Evolutionary conservation across 2,329 filamentous ascomycete species (phyloP).

Genomic region (Clarireedia monteithiana): DNA sequence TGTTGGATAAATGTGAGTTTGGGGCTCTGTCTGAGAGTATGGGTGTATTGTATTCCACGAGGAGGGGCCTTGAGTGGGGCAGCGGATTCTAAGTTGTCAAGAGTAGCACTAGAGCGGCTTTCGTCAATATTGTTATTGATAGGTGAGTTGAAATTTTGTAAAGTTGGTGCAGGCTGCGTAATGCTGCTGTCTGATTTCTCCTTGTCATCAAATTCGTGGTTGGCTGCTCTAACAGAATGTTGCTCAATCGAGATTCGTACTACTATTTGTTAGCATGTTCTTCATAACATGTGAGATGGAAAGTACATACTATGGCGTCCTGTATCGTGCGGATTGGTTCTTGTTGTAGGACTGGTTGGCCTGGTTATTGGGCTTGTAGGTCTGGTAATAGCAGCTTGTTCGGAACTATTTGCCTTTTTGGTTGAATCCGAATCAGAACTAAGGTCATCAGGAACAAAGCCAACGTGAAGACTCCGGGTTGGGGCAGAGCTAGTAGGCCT

Average conservation of each 20-base stretch:
- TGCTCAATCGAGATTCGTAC: slow-evolving; percentile 3
- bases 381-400: not conserved
- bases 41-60: slow-evolving; percentile 50
- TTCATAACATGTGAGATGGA: not conserved
- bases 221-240: not conserved
- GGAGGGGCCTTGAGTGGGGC: not conserved
- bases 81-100: not conserved
- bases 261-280: not conserved
- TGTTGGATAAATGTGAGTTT: slow-evolving; percentile 66
- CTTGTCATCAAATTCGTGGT: not conserved
- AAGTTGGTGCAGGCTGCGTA: slow-evolving; percentile 26
- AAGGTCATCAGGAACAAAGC: slow-evolving; percentile 39
- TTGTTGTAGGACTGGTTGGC: not conserved
- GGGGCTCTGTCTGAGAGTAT: slow-evolving; percentile 57
- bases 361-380: not conserved
- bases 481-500: not conserved
- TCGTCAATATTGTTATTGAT: slow-evolving; percentile 23
- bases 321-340: not conserved
- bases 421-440: slow-evolving; percentile 7
- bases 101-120: not conserved
- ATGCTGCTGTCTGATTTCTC: not conserved
- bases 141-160: slow-evolving; percentile 33
- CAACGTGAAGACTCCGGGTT: slow-evolving; percentile 40
- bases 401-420: not conserved
- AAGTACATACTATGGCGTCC: not conserved